Evolutionary conservation across 345 rosid genomes (phyloP).

Genomic region (Gossypium mustelinum): DNA sequence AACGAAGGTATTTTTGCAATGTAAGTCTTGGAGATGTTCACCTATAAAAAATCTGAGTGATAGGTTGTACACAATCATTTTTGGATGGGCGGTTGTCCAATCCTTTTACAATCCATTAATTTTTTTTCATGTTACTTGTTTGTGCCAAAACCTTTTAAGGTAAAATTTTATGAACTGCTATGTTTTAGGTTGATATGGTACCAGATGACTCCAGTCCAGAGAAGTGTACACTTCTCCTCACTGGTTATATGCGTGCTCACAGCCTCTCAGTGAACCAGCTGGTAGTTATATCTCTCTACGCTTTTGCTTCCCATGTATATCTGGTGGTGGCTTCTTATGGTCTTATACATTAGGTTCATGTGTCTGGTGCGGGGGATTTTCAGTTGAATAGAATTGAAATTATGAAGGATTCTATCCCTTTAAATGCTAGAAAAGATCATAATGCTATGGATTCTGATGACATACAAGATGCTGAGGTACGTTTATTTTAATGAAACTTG

Average conservation of each 20-base stretch:
- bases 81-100: background rate
- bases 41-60: background rate
- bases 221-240: constrained; percentile 61
- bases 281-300: constrained; percentile 39
- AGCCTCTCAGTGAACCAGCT: constrained; percentile 78
- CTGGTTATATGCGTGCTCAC: constrained; percentile 72
- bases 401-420: constrained; percentile 71
- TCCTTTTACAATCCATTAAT: background rate
- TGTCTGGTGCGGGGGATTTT: constrained; percentile 87
- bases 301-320: constrained; percentile 18
- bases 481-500: background rate
- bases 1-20: background rate
- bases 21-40: background rate
- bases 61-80: background rate
- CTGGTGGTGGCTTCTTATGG: constrained; percentile 16
- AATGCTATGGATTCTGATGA: constrained; percentile 74
- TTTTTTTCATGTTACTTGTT: background rate
- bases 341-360: constrained; percentile 55
- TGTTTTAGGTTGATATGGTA: constrained; percentile 50
- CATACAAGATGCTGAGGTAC: constrained; percentile 55
- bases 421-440: constrained; percentile 53
- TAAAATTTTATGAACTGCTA: background rate
- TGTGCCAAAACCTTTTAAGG: background rate
- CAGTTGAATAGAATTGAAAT: constrained; percentile 75
- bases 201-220: constrained; percentile 46